These are phyloP conservation scores for Ceratocystis ficicola DNA, from an alignment of 2,329 filamentous ascomycete genomes.

Conservation along the genomic window DNA sequence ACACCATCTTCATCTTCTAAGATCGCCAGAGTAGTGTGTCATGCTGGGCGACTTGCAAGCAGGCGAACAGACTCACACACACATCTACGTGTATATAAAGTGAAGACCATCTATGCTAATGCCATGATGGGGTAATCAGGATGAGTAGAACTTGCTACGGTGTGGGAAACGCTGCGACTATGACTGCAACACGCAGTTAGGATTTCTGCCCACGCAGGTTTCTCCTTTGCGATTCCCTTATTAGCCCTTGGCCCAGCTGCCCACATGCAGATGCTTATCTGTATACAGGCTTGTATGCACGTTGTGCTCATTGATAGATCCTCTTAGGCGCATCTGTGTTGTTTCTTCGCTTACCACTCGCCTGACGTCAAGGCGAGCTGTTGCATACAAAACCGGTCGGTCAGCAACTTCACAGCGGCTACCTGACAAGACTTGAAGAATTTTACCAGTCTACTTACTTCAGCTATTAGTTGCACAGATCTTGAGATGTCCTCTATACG, in stretches of 20 bases:
- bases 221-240: background rate
- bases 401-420: too few species aligned
- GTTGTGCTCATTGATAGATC: background rate
- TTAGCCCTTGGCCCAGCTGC: background rate
- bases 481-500: too few species aligned
- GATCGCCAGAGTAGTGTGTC: background rate
- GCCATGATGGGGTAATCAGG: background rate
- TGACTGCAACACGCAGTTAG: background rate
- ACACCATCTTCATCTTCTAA: background rate
- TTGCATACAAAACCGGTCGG: too few species aligned
- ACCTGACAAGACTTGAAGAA: background rate
- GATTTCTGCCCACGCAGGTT: background rate
- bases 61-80: too few species aligned
- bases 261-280: background rate
- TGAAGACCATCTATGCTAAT: background rate
- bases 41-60: background rate
- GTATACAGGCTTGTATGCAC: background rate
- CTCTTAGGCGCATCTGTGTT: background rate
- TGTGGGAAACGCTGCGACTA: background rate
- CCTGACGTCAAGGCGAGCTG: background rate
- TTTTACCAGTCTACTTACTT: background rate
- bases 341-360: background rate
- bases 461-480: background rate
- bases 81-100: too few species aligned
- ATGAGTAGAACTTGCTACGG: background rate